Evolutionary conservation across 441 rosid genomes (phyloP), one percentile per base, ranked within the genome.

Genomic region (Pelargonium cotyledonis): DNA sequence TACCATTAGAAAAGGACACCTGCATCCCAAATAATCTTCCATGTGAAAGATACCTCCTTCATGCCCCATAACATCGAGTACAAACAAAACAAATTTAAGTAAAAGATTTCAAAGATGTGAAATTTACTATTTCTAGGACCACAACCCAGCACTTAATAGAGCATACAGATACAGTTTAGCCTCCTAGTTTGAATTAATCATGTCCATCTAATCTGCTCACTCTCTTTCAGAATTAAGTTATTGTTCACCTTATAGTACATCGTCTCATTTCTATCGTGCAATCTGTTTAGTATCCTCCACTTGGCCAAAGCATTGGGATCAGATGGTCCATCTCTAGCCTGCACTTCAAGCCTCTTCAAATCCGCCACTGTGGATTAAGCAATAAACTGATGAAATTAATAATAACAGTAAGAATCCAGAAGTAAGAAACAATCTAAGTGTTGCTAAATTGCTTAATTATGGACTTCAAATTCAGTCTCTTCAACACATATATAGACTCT

Each of bases 191-290:
- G 40, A 35, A 35, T 35, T 35, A 35, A 35, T 35, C 40, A 35
- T 4, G 40, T 35, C 40, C 40, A 35, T 35, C 40, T 35, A 35
- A 35, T 35, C 40, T 35, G 40, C 40, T 35, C 40, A 35, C 40
- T 35, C 63, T 53, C 0, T 19, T 8, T 12, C 16, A 63, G 43
- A 11, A 4, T 11, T 26, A 35, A n/a, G 14, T 63, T 26, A 12
- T 10, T 19, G 0, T 46, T 60, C 35, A 85, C 99, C 89, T 95
- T 85, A 73, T 85, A 91, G 79, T 95, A 95, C 97, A 95, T 95
- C 10, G 97, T 91, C 82, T 95, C 99, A 79, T 95, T 95, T 62
- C 99, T 83, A 69, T 95, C 99, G 66, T 95, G 99, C 82, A 95
- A 75, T 18, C 99, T 89, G 69, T 95, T 95, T 65, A 95, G 95